Evolutionary conservation across 2,329 filamentous ascomycete species (phyloP), one percentile per base, ranked within the genome.

Genomic region (Malbranchea zuffiana): DNA sequence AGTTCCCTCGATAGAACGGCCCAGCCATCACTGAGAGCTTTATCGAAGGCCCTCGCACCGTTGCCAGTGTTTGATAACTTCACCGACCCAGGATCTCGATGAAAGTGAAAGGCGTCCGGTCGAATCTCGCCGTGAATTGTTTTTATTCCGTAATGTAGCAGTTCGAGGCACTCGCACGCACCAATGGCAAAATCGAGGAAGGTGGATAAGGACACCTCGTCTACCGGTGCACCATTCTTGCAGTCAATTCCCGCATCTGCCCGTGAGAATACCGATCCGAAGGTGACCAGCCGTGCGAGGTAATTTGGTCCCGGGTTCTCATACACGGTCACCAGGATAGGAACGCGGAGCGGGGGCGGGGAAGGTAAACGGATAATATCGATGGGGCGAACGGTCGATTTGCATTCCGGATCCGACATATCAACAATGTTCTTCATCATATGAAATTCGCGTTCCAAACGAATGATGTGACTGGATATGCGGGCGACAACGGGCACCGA

Each of bases 151-250:
- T 95, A 86, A 51, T 96, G 88, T n/a, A 96, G 64, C 31, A 92
- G 77, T 57, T 95, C 87, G 32, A 93, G 62, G 53, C 84, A 92
- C 56, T 92, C 76, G 4, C 82, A 75, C 1, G 87, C 82, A 16
- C 87, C 87, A 41, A 94, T 83, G 19, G 87, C 88, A 54, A 95
- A 95, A 51, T 93, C 81, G 18, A 96, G 70, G 51, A 95, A 95
- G 11, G 75, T 69, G 31, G 80, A 70, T 4, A 95, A 64, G 30
- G 79, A 76, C 28, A 90, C 76, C 24, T 75, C 72, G 12, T 72
- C 67, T 12, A 67, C 66, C 1, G 76, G 65, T 2, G 58, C 60
- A 24, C 66, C 64, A n/a, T 66, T 56, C 24, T 64, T 55, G 25
- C 47, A 50, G 25, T 61, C 57, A 15, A 50, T 48, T 21, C 67